phyloP scores from a whole-genome alignment of 2,329 filamentous ascomycete species.

The Spiromastix sp. region DNA sequence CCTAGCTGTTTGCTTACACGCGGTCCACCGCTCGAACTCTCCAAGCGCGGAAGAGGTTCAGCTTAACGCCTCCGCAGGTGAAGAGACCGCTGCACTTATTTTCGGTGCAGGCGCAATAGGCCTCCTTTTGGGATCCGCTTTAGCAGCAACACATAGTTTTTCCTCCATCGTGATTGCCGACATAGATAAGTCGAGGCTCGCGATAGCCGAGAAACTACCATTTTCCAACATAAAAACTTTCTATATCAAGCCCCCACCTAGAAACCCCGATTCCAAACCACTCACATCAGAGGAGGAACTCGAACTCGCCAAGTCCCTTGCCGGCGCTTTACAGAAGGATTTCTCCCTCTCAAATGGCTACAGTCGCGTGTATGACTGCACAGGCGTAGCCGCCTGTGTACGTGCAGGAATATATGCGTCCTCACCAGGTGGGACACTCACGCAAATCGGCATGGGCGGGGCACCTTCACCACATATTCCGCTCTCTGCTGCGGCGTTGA shows the following conservation, averaged over 20 bases:
- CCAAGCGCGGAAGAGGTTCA: constrained; percentile 25
- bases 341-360: constrained; percentile 25
- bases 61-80: constrained; percentile 25
- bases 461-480: constrained; percentile 42
- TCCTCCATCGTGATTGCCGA: constrained; percentile 49
- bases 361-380: constrained; percentile 37
- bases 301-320: constrained; percentile 23
- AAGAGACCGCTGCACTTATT: constrained; percentile 41
- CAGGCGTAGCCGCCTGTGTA: constrained; percentile 34
- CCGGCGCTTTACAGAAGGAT: constrained; percentile 20
- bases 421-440: constrained; percentile 39
- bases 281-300: constrained; percentile 16
- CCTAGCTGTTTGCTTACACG: constrained; percentile 51
- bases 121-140: constrained; percentile 47
- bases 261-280: constrained; percentile 19
- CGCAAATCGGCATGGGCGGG: constrained; percentile 49
- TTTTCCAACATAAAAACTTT: constrained; percentile 25
- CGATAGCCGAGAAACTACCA: constrained; percentile 40
- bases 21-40: constrained; percentile 44
- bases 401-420: constrained; percentile 37
- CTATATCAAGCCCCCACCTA: constrained; percentile 23
- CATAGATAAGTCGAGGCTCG: constrained; percentile 46
- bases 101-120: constrained; percentile 54
- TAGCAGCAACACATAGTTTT: constrained; percentile 45
- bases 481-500: constrained; percentile 43